Percentiles rank a stretch among this genome's conserved stretches.
These are phyloP conservation scores for Ascocoryne sarcoides DNA, from an alignment of 2,329 filamentous ascomycete species.

Conservation along the genomic window DNA sequence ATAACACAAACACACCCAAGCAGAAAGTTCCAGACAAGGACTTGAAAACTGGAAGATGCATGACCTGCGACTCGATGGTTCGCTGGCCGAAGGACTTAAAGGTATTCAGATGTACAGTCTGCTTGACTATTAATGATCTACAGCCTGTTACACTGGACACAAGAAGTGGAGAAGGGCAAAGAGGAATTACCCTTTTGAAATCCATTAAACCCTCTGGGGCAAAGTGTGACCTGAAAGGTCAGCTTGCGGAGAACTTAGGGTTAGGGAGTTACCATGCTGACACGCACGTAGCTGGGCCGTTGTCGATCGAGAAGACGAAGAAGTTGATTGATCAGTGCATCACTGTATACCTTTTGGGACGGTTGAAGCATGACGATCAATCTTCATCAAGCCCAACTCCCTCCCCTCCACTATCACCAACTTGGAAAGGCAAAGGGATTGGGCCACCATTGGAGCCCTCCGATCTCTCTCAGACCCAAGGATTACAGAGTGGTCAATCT, in stretches of 20 bases:
- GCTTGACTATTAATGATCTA: constrained; percentile 77
- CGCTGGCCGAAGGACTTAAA: constrained; percentile 67
- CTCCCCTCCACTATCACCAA: constrained; percentile 18
- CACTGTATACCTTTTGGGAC: constrained; percentile 38
- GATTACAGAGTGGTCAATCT: not conserved
- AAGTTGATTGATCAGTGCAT: constrained; percentile 48
- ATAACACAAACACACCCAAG: constrained; percentile 24
- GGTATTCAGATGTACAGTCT: constrained; percentile 75
- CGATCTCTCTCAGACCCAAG: not conserved
- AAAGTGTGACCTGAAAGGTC: constrained; percentile 16
- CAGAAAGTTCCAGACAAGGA: constrained; percentile 42
- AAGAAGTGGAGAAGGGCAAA: constrained; percentile 22
- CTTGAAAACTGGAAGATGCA: constrained; percentile 64
- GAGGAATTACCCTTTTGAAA: constrained; percentile 12
- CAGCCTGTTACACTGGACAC: constrained; percentile 33
- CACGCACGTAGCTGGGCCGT: constrained; percentile 30
- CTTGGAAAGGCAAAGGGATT: not conserved
- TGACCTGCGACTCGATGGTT: constrained; percentile 76
- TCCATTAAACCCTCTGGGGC: constrained; percentile 11
- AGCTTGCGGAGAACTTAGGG: too few species aligned
- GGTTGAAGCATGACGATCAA: constrained; percentile 29
- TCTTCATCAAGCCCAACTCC: constrained; percentile 11
- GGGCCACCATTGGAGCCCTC: not conserved
- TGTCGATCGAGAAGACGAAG: constrained; percentile 54
- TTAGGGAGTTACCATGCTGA: too few species aligned